Base-by-base conservation (phyloP, 2,329 filamentous ascomycete species). In the Orbilia ellipsospora region DNA sequence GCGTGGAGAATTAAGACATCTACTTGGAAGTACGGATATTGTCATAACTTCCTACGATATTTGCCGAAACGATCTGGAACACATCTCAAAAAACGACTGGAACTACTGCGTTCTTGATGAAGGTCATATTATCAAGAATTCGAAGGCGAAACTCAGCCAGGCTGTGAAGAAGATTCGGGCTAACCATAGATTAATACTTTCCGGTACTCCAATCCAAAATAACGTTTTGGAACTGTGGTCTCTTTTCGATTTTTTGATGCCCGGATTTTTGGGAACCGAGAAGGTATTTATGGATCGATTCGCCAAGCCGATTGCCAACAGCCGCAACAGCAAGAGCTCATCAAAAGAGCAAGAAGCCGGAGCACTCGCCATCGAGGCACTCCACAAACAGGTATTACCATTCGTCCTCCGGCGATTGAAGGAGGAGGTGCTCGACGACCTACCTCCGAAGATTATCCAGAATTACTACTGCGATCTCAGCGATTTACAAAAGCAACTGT, bases 381-480 rank as follows among this genome's bases (percentile, higher is more conserved):
- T 99, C 20, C 95, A 99, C 84, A 99, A 99, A 82, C 95, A 99
- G 81, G 96, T 99, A 1, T 85, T 99, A 40, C 95, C 95, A 0
- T 99, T 99, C 89, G 86, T 99, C 77, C 88, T 99, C 45, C 92
- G 95, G 75, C 94, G 95, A 80, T 87, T 99, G 79, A 99, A 99
- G 84, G 95, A 99, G 83, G 95, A 99, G 82, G 95, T 99, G 16
- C 86, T 99, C 73, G 92, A 99, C 79, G 95, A 99, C 80, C 85
- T 99, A 7, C 95, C 95, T 1, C 95, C 95, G 6, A 99, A 99
- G 88, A 99, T 99, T 80, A 85, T 99, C 61, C 95, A 99, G 82
- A 99, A 99, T 83, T 99, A 99, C 84, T 99, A 99, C 84, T 99
- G 95, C 82, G 95, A 99, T 80, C 89, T 97, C 16, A 97, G 93